A percentile compares a stretch with the other conserved stretches of the same genome.
phyloP scores from a whole-genome alignment of 1,284 basidiomycete species.

The Naganishia sp. region DNA sequence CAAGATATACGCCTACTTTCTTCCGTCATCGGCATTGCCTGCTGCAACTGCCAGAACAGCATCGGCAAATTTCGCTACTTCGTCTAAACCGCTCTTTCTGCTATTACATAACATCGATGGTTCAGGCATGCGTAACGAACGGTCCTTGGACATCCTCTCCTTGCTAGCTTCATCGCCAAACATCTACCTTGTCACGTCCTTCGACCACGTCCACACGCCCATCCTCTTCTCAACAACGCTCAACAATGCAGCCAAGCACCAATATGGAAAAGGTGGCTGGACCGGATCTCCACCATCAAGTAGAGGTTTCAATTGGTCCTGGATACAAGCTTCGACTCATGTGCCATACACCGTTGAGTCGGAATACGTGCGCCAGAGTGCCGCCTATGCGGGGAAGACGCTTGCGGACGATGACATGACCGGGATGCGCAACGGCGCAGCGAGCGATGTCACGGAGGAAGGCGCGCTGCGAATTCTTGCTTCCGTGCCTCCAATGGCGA shows the following conservation, averaged over 20 bases:
- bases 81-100: slow-evolving; percentile 63
- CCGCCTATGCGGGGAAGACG: slow-evolving; percentile 36
- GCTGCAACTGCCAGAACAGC: slow-evolving; percentile 28
- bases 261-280: slow-evolving; percentile 35
- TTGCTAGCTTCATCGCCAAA: slow-evolving; percentile 68
- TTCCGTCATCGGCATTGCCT: slow-evolving; percentile 40
- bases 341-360: slow-evolving; percentile 77
- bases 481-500: slow-evolving; percentile 81
- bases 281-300: slow-evolving; percentile 34
- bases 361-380: slow-evolving; percentile 52
- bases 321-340: slow-evolving; percentile 84
- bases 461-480: slow-evolving; percentile 80
- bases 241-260: slow-evolving; percentile 43
- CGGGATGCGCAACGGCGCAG: slow-evolving; percentile 36
- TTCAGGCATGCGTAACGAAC: slow-evolving; percentile 64
- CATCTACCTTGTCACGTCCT: slow-evolving; percentile 76
- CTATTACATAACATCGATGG: slow-evolving; percentile 86
- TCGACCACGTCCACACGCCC: slow-evolving; percentile 80
- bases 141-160: slow-evolving; percentile 62
- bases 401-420: slow-evolving; percentile 36
- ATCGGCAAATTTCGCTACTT: slow-evolving; percentile 53
- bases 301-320: slow-evolving; percentile 75
- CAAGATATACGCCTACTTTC: slow-evolving; percentile 66
- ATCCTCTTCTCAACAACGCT: slow-evolving; percentile 63
- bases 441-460: slow-evolving; percentile 68